Evolutionary conservation across 176 grass and related monocot genomes (phyloP).

Genomic region (Zea luxurians): DNA sequence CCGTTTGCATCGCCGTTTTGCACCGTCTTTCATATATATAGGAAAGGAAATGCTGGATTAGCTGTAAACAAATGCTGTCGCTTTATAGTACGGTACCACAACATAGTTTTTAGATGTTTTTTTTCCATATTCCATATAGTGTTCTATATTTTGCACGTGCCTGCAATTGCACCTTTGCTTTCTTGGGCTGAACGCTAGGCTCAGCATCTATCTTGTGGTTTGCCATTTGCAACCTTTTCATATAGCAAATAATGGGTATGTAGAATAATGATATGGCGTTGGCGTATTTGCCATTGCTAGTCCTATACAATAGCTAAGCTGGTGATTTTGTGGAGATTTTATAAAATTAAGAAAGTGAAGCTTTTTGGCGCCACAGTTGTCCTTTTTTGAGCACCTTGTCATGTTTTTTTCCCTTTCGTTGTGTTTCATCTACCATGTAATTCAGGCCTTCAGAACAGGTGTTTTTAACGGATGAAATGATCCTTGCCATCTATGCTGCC

Average conservation of each 20-base stretch:
- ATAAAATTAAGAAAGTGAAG: not conserved
- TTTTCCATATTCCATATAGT: conserved; percentile 2
- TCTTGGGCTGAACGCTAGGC: conserved; percentile 4
- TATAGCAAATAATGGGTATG: not conserved
- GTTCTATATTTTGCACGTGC: not conserved
- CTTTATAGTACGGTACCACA: not conserved
- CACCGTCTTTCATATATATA: too few species aligned
- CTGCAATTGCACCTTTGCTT: not conserved
- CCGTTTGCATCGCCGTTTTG: too few species aligned
- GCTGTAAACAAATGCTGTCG: not conserved
- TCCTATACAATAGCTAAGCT: not conserved
- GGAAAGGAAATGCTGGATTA: conserved; percentile 11
- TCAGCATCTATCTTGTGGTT: not conserved
- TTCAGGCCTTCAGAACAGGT: not conserved
- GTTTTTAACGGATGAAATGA: not conserved
- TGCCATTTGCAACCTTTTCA: not conserved
- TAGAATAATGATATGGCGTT: not conserved
- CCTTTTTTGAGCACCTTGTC: not conserved
- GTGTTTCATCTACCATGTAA: conserved; percentile 19
- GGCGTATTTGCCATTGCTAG: not conserved
- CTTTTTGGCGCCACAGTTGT: not conserved
- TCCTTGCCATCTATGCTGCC: not conserved
- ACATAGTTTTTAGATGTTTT: not conserved
- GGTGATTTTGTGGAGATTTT: not conserved
- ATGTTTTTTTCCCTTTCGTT: not conserved